Conservation (phyloP, 2,329 filamentous ascomycete species). For the Apiospora aurea region DNA sequence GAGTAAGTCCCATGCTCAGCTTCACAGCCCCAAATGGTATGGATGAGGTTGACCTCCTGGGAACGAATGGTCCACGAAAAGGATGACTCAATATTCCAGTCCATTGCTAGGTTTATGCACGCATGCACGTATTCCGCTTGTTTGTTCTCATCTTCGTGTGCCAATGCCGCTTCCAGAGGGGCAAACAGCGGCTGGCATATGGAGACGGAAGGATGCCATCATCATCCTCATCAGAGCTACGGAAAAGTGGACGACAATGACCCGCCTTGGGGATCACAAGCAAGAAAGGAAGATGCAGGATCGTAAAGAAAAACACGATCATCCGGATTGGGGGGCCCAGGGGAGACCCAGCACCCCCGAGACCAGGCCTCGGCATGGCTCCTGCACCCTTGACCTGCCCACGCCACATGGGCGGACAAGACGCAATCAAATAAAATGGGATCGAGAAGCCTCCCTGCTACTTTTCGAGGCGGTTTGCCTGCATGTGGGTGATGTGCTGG, state of each 20-base stretch:
- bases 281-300: constrained; percentile 4
- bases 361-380: not conserved
- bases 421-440: not conserved
- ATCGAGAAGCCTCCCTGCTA: not conserved
- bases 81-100: not conserved
- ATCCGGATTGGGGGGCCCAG: no score
- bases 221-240: not conserved
- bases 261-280: not conserved
- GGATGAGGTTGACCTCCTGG: not conserved
- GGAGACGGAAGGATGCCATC: not conserved
- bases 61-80: not conserved
- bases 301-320: not conserved
- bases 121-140: no score
- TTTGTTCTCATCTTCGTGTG: not conserved
- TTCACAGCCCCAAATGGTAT: no score
- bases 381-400: not conserved
- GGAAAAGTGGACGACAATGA: not conserved
- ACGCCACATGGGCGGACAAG: not conserved
- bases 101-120: not conserved
- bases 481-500: not conserved
- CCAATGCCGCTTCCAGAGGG: not conserved
- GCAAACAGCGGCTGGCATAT: not conserved
- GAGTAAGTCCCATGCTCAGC: no score
- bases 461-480: not conserved
- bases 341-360: not conserved